phyloP scores from a whole-genome alignment of 2,329 filamentous ascomycete species.

The Diaporthe sp. region DNA sequence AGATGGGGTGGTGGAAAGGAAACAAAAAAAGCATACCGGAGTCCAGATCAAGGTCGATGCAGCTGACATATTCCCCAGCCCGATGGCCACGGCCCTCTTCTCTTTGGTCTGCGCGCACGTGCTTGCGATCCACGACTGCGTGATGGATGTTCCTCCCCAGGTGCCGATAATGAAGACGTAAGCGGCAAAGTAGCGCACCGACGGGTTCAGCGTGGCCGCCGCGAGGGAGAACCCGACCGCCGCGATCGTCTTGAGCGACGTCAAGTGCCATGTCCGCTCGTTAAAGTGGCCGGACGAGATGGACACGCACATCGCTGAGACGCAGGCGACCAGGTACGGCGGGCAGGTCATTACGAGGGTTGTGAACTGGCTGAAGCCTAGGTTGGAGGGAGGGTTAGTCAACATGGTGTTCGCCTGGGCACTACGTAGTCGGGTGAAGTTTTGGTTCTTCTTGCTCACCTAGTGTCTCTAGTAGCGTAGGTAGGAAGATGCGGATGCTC shows the following conservation, averaged over 20 bases:
- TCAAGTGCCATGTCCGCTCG: constrained; percentile 60
- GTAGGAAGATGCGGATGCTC: constrained; percentile 43
- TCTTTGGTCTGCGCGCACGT: constrained; percentile 57
- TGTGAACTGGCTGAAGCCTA: constrained; percentile 52
- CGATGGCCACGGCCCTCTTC: constrained; percentile 57
- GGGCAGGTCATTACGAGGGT: constrained; percentile 60
- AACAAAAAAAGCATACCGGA: background rate
- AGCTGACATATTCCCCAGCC: constrained; percentile 31
- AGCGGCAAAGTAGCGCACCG: constrained; percentile 44
- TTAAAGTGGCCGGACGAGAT: constrained; percentile 57
- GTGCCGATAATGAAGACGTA: constrained; percentile 51
- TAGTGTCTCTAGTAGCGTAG: constrained; percentile 52
- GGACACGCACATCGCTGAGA: constrained; percentile 48
- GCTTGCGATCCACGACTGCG: constrained; percentile 53
- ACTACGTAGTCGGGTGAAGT: no score
- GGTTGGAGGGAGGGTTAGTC: background rate
- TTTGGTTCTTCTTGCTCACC: no score
- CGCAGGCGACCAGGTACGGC: constrained; percentile 54
- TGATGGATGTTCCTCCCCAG: constrained; percentile 55
- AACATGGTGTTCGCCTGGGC: no score
- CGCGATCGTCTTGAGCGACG: constrained; percentile 51
- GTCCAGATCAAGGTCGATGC: constrained; percentile 7
- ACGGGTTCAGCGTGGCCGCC: constrained; percentile 41
- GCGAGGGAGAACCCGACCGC: constrained; percentile 49
- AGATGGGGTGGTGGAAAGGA: background rate